Conservation (phyloP, 192 early-diverging fungal genomes). For the Podila clonocystis region DNA sequence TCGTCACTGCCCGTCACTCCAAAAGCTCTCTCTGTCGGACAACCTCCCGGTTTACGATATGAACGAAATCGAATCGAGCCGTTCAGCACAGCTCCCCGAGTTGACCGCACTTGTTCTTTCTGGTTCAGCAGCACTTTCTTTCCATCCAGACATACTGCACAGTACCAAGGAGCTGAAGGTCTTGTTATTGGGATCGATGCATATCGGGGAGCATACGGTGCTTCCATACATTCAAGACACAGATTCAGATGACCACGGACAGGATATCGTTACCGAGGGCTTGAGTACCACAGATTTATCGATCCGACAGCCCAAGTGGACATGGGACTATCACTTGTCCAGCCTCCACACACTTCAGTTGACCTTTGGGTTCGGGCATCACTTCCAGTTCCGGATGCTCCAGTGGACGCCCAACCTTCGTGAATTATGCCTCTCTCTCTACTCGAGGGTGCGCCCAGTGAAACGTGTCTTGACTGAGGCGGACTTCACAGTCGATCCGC, state of each 20-base stretch:
- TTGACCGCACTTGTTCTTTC: neutral
- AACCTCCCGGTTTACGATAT: too few relatives aligned
- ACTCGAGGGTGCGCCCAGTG: too few relatives aligned
- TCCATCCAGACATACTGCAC: conserved; percentile 7
- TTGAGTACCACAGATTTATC: too few relatives aligned
- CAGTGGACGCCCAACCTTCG: neutral
- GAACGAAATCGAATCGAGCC: too few relatives aligned
- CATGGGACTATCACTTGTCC: conserved; percentile 4
- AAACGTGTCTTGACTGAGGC: too few relatives aligned
- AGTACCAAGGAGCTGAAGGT: neutral
- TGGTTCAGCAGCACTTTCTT: neutral
- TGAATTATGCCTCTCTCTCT: neutral
- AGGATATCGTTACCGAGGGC: neutral
- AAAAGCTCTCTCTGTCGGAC: too few relatives aligned
- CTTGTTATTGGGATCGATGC: too few relatives aligned
- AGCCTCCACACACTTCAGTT: neutral
- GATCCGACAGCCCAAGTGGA: neutral
- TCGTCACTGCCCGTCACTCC: too few relatives aligned
- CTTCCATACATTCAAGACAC: neutral
- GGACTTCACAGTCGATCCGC: too few relatives aligned
- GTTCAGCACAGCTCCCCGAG: neutral
- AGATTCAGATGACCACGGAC: neutral
- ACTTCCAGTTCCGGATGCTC: neutral
- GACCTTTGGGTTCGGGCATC: neutral
- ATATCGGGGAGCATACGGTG: too few relatives aligned